Evolutionary conservation across 2,329 filamentous ascomycete genomes (phyloP).

Genomic region (Truncatella angustata): DNA sequence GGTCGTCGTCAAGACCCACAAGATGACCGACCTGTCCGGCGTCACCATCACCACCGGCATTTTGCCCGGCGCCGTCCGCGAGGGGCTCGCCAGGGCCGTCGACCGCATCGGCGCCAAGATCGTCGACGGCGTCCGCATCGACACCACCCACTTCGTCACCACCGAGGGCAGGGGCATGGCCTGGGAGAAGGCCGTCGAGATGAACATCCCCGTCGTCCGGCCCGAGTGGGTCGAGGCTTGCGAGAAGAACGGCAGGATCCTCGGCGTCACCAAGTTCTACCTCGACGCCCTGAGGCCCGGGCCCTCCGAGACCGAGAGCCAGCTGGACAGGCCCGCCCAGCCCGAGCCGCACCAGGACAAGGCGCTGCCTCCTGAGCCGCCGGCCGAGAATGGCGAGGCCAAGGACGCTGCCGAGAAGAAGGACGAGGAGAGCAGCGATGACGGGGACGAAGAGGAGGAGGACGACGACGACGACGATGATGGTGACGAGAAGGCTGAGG

Average conservation of each 20-base stretch:
- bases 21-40: conserved; percentile 96
- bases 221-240: conserved; percentile 99
- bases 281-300: conserved; percentile 69
- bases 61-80: conserved; percentile 69
- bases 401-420: conserved; percentile 3
- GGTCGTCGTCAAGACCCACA: conserved; percentile 85
- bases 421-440: conserved; percentile 15
- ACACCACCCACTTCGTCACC: conserved; percentile 98
- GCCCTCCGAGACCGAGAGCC: conserved; percentile 34
- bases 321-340: conserved; percentile 17
- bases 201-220: conserved; percentile 95
- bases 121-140: conserved; percentile 85
- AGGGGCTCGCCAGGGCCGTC: conserved; percentile 72
- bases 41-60: conserved; percentile 93
- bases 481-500: conserved; percentile 30
- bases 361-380: conserved; percentile 24
- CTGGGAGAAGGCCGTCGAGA: conserved; percentile 97
- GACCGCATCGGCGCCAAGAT: conserved; percentile 91
- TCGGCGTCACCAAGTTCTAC: conserved; percentile 94
- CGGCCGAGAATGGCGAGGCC: conserved; percentile 17
- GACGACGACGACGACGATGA: conserved; percentile 24
- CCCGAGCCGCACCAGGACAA: conserved; percentile 27
- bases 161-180: conserved; percentile 84
- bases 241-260: conserved; percentile 85
- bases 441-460: conserved; percentile 13